Evolutionary conservation across 2,329 filamentous ascomycete genomes (phyloP), one percentile per base, ranked within the genome.

Genomic region (Thielaviopsis musarum): DNA sequence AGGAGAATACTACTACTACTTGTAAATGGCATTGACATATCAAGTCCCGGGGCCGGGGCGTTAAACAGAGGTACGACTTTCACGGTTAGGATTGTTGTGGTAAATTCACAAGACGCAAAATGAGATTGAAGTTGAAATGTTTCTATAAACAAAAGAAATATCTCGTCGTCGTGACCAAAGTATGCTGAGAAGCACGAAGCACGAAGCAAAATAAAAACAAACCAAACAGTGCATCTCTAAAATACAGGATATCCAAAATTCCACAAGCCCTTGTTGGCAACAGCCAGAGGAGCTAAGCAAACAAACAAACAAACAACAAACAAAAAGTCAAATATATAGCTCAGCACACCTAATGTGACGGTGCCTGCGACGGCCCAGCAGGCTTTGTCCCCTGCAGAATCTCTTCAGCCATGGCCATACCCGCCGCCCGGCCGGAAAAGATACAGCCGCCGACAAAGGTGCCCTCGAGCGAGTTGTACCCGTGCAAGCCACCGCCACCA

Each of bases 371-470:
- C n/a, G 26, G 17, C 52, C n/a, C 26, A 34, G 26, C 17, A 34
- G 48, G 19, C 4, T n/a, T 21, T 22, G n/a, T 5, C 17, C 1
- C 38, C 9, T 19, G 38, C 5, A 59, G 49, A 7, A 56, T 52
- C 63, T 81, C 77, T 3, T 75, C 73, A 0, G 74, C 77, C 64
- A 83, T 76, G 0, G 74, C 78, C 10, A 75, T 70, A 0, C 80
- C 80, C 0, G 80, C 80, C 0, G 75, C 75, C 5, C 79, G 69
- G 0, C 81, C 80, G 0, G 80, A 82, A 64, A 83, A 83, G 64
- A 83, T 82, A 61, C 80, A 83, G 0, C 80, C 80, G 15, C 80
- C 80, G 3, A 83, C 64, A 65, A 83, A 83, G 0, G 80, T 83
- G 0, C 81, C 80, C 67, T 83, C 80, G 41, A 83, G 74, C 1